Evolutionary conservation across 2,329 filamentous ascomycete species (phyloP), one percentile per base, ranked within the genome.

Genomic region (Cladosporium colombiae): DNA sequence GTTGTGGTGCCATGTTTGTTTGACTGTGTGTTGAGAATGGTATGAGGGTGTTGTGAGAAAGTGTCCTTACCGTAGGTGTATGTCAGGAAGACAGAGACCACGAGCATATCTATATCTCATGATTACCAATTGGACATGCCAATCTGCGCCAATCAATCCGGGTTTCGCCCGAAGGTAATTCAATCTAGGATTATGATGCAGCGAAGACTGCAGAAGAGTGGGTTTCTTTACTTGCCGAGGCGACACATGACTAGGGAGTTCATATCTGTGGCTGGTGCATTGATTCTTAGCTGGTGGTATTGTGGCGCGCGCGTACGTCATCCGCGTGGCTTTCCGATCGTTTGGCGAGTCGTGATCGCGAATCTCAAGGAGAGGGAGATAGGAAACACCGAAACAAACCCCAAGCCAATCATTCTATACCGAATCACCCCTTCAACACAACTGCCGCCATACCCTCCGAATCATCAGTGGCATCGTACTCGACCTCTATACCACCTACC

Each of bases 1-100:
- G 50, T 49, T 65, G 64, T 21, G 66, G 59, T 21, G 69, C 53
- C 69, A 69, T 70, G 31, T 21, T 62, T 70, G 31, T 21, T 62
- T 35, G 40, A n/a, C 50, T 55, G 16, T 33, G 16, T 33, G 18
- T 18, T 40, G 29, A 3, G 16, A 46, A 23, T 49, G 46, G 23
- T 49, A 13, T 31, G 35, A 25, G 5, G 10, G 21, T 21, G 58
- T 29, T 33, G 29, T 16, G 3, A 33, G 21, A 21, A 57, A 8
- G 27, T 57, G 27, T 29, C 52, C 18, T 55, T 33, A 55, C 52
- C 27, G 27, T n/a, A 55, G n/a, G 52, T 55, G 31, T 29, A 8
- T 31, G 13, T 31, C 18, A 55, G 29, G 31, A 18, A 55, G 31
- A 55, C 52, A 55, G 52, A 55, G 18, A 33, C 11, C 11, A 40